These are phyloP conservation scores for Fraxinus paxiana DNA, from an alignment of 305 asterid species.

Conservation along the genomic window DNA sequence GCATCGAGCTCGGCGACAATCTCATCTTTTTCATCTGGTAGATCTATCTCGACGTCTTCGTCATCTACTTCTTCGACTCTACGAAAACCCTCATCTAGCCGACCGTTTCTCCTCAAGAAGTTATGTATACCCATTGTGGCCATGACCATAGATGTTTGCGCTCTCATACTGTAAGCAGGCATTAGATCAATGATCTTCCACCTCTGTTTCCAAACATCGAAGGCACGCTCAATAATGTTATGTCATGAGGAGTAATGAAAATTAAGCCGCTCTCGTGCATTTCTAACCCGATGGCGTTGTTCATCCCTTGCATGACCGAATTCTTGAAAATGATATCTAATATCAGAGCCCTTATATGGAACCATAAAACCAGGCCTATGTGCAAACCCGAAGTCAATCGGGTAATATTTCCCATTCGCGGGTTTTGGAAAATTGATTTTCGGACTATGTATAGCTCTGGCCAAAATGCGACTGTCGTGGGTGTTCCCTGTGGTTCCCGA, in stretches of 20 bases:
- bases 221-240: not conserved
- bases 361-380: not conserved
- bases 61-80: not conserved
- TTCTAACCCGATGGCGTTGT: too few species aligned
- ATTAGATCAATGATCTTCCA: not conserved
- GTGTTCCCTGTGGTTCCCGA: not conserved
- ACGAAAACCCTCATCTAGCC: not conserved
- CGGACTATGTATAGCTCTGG: not conserved
- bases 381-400: not conserved
- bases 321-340: not conserved
- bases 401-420: not conserved
- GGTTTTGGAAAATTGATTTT: not conserved
- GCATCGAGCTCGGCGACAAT: not conserved
- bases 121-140: not conserved
- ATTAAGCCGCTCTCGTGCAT: too few species aligned
- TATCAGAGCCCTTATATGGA: not conserved
- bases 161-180: not conserved
- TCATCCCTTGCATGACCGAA: not conserved
- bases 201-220: not conserved
- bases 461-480: not conserved
- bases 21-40: not conserved
- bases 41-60: not conserved
- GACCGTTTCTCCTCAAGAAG: not conserved
- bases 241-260: not conserved
- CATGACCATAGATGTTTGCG: not conserved